Percentiles rank a stretch among this genome's conserved stretches.
Evolutionary conservation across 73 alveolate species (phyloP).

Genomic region (Paramecium primaurelia): DNA sequence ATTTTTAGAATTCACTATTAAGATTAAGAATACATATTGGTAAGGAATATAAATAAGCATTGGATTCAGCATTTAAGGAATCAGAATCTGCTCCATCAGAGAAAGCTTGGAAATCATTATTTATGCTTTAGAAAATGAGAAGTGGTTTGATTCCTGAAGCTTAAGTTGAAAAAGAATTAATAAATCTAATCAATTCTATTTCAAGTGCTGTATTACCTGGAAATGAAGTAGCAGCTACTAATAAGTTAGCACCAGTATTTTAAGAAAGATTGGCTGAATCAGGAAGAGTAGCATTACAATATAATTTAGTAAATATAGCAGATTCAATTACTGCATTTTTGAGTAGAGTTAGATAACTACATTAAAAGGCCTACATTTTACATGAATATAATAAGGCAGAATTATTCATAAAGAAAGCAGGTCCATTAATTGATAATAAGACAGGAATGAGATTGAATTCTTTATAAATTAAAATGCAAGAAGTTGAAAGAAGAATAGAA

Average conservation of each 20-base stretch:
- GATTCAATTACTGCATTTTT: constrained; percentile 78
- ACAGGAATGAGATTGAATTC: constrained; percentile 88
- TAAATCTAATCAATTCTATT: constrained; percentile 85
- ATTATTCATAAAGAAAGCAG: constrained; percentile 74
- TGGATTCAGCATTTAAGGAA: constrained; percentile 93
- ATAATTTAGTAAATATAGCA: constrained; percentile 74
- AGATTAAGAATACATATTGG: constrained; percentile 95
- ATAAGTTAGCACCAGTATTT: constrained; percentile 69
- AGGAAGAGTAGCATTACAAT: constrained; percentile 84
- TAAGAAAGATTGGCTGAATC: constrained; percentile 89
- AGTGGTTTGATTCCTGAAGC: constrained; percentile 96
- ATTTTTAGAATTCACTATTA: constrained; percentile 87
- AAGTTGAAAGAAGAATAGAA: constrained; percentile 93
- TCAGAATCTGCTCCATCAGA: constrained; percentile 92
- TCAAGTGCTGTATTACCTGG: constrained; percentile 85
- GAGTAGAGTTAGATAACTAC: constrained; percentile 72
- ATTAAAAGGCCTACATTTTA: constrained; percentile 79
- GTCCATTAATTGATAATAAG: constrained; percentile 73
- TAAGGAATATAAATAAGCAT: constrained; percentile 94
- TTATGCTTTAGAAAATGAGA: constrained; percentile 88
- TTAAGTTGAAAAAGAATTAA: constrained; percentile 96
- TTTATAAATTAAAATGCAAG: constrained; percentile 73
- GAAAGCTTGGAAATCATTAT: constrained; percentile 83
- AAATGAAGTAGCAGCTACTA: constrained; percentile 72
- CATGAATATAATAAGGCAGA: constrained; percentile 88